Conservation (phyloP, 1,284 basidiomycete species). For the Trametes polyzona region DNA sequence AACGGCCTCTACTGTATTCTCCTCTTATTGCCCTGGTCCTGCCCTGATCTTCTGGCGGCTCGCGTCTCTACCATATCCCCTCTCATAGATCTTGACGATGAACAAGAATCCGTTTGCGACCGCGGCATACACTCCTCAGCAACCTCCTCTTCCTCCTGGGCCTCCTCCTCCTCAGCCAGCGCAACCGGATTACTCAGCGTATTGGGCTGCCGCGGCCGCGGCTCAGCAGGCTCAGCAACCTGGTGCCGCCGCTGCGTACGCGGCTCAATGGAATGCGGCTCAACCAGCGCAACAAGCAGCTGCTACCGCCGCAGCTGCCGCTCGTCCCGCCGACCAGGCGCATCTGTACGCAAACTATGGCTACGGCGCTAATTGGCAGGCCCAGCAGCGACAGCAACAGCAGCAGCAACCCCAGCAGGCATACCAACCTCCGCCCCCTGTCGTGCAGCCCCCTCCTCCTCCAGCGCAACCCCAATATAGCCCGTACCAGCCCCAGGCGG, state of each 20-base stretch:
- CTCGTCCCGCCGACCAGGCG: constrained; percentile 72
- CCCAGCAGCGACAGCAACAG: constrained; percentile 55
- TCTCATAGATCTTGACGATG: constrained; percentile 44
- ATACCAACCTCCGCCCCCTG: constrained; percentile 55
- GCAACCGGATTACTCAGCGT: constrained; percentile 74
- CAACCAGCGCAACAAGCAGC: constrained; percentile 51
- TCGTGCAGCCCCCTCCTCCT: constrained; percentile 49
- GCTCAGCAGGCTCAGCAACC: constrained; percentile 51
- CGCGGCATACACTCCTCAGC: constrained; percentile 66
- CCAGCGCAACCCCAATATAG: constrained; percentile 64
- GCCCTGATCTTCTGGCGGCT: not conserved
- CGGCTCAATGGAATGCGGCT: constrained; percentile 65
- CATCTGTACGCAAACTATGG: constrained; percentile 85
- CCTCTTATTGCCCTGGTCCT: constrained; percentile 20
- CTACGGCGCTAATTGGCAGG: constrained; percentile 73
- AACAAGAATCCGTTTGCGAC: constrained; percentile 82
- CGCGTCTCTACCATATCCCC: constrained; percentile 8
- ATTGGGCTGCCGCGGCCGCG: constrained; percentile 68
- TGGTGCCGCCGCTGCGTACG: constrained; percentile 51
- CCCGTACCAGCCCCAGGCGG: constrained; percentile 75
- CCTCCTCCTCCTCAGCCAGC: constrained; percentile 71
- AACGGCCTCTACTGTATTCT: constrained; percentile 23
- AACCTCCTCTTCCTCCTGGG: constrained; percentile 77
- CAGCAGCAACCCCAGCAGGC: constrained; percentile 54
- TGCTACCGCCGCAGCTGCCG: constrained; percentile 39